Conservation (phyloP, 2,329 filamentous ascomycete genomes). For the Trichophyton mentagrophytes region DNA sequence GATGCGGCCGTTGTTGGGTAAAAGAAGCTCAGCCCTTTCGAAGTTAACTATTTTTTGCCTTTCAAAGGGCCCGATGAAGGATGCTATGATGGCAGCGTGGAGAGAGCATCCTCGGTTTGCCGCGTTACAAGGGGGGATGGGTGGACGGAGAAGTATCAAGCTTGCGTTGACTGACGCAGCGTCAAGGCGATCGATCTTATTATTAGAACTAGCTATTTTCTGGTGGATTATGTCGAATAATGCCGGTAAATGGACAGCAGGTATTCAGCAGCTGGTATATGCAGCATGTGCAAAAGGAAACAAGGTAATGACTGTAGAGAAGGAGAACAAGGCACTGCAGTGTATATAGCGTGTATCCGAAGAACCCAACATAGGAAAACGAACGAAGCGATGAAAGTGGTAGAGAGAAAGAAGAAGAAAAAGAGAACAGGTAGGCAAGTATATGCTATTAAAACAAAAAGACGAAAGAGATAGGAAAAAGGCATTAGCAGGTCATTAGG, state of each 20-base stretch:
- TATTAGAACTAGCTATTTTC: not conserved
- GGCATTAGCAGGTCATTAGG: slow-evolving; percentile 3
- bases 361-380: not conserved
- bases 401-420: no score
- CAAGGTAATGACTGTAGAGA: not conserved
- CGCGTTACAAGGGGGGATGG: not conserved
- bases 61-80: not conserved
- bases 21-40: no score
- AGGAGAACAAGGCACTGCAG: not conserved
- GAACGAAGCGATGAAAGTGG: not conserved
- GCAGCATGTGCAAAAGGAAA: not conserved
- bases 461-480: not conserved
- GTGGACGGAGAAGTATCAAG: not conserved
- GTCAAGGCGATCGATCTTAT: not conserved
- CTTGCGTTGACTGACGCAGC: not conserved
- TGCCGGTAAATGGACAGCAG: not conserved
- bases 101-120: not conserved
- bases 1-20: not conserved
- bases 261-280: not conserved
- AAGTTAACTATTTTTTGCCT: not conserved
- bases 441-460: not conserved
- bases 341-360: not conserved
- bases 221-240: no score
- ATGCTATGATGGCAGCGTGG: not conserved
- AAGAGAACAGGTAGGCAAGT: not conserved